phyloP scores from a whole-genome alignment of 768 basidiomycete genomes.

The Krasilnikovozyma curviuscula region DNA sequence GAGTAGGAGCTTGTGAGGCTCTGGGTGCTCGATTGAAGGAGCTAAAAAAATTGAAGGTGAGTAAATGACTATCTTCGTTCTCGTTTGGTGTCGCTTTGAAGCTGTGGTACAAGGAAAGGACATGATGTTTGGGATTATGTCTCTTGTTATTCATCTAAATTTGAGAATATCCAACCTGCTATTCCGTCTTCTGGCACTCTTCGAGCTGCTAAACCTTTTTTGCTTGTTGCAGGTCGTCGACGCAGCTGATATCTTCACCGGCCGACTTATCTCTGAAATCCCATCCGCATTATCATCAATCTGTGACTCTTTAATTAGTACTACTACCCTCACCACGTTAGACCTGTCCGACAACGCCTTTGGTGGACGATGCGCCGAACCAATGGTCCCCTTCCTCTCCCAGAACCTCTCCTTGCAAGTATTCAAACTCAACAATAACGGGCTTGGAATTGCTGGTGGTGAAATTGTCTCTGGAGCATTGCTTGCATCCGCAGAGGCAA shows the following conservation, averaged over 20 bases:
- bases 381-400: conserved; percentile 74
- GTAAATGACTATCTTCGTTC: conserved; percentile 14
- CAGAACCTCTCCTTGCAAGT: conserved; percentile 62
- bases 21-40: conserved; percentile 59
- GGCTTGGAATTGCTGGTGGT: conserved; percentile 79
- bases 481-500: conserved; percentile 48
- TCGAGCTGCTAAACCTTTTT: neutral
- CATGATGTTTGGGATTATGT: too few relatives aligned
- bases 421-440: conserved; percentile 88
- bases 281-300: conserved; percentile 71
- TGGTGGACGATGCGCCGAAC: conserved; percentile 81
- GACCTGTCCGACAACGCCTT: conserved; percentile 93
- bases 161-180: neutral
- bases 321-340: conserved; percentile 62
- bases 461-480: conserved; percentile 67
- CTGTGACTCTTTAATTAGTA: conserved; percentile 66
- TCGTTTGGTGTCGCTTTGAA: neutral
- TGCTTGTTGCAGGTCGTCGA: conserved; percentile 52
- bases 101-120: neutral
- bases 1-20: conserved; percentile 69
- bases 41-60: conserved; percentile 50
- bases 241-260: conserved; percentile 94
- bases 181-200: neutral
- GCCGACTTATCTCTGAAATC: conserved; percentile 86
- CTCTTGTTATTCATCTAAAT: too few relatives aligned